Evolutionary conservation across 129 eudicot genomes (phyloP).

Genomic region (Saposhnikovia divaricata): DNA sequence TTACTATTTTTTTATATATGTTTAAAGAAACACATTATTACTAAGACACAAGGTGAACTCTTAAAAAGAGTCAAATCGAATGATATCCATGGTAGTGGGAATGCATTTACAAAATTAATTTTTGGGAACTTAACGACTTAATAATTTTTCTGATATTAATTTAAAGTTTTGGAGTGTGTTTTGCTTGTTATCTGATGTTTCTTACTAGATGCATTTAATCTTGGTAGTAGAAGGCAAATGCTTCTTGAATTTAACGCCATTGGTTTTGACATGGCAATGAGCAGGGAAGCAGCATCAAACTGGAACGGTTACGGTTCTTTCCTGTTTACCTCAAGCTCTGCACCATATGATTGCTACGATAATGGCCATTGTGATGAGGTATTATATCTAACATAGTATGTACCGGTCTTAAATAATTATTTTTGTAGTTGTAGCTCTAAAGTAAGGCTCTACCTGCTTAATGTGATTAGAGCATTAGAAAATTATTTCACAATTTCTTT

Average conservation of each 20-base stretch:
- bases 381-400: slow-evolving; percentile 16
- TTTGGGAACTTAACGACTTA: neutral
- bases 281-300: slow-evolving; percentile 59
- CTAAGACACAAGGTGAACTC: neutral
- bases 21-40: neutral
- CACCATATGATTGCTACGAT: slow-evolving; percentile 72
- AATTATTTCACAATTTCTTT: neutral
- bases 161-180: neutral
- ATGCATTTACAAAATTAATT: neutral
- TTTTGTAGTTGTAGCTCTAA: neutral
- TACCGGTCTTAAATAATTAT: neutral
- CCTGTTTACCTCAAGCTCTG: slow-evolving; percentile 90
- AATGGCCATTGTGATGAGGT: slow-evolving; percentile 88
- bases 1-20: neutral
- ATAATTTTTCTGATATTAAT: neutral
- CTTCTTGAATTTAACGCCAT: neutral
- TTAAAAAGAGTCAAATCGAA: neutral
- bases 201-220: neutral
- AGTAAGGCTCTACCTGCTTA: neutral
- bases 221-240: neutral
- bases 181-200: neutral
- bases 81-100: neutral
- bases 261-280: slow-evolving; percentile 5
- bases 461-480: neutral
- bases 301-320: slow-evolving; percentile 95